A percentile compares a stretch with the other conserved stretches of the same genome.
Evolutionary conservation across 108 stramenopile genomes (phyloP).

Genomic region (Cyclostephanos invisitatus): DNA sequence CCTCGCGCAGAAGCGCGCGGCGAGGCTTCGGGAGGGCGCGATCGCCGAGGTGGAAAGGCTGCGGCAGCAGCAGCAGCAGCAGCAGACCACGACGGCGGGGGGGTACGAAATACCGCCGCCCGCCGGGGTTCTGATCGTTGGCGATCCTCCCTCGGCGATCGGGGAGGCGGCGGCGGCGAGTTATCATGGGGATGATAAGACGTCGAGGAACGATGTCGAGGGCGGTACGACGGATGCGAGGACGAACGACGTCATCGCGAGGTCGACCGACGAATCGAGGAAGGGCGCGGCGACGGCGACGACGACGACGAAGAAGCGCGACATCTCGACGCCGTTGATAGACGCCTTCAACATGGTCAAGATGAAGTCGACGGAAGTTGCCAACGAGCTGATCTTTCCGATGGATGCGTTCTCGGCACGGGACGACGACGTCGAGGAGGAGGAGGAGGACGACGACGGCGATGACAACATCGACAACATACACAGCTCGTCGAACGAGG

Average conservation of each 20-base stretch:
- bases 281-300: background rate
- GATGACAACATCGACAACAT: background rate
- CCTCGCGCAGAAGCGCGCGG: slow-evolving; percentile 22
- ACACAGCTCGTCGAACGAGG: slow-evolving; percentile 6
- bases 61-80: slow-evolving; percentile 8
- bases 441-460: background rate
- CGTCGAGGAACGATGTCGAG: background rate
- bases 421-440: background rate
- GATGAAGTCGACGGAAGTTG: slow-evolving; percentile 11
- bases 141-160: background rate
- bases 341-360: slow-evolving; percentile 14
- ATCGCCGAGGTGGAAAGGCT: slow-evolving; percentile 19
- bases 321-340: slow-evolving; percentile 8
- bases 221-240: background rate
- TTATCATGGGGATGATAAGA: background rate
- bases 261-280: background rate
- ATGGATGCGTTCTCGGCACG: slow-evolving; percentile 2
- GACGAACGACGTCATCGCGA: no score
- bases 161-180: background rate
- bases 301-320: background rate
- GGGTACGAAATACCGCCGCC: background rate
- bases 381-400: slow-evolving; percentile 24
- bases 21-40: slow-evolving; percentile 9
- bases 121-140: slow-evolving; percentile 2
- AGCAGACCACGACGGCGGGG: background rate